Evolutionary conservation across 352 stramenopile genomes (phyloP).

Genomic region (Pythium brachiatum): DNA sequence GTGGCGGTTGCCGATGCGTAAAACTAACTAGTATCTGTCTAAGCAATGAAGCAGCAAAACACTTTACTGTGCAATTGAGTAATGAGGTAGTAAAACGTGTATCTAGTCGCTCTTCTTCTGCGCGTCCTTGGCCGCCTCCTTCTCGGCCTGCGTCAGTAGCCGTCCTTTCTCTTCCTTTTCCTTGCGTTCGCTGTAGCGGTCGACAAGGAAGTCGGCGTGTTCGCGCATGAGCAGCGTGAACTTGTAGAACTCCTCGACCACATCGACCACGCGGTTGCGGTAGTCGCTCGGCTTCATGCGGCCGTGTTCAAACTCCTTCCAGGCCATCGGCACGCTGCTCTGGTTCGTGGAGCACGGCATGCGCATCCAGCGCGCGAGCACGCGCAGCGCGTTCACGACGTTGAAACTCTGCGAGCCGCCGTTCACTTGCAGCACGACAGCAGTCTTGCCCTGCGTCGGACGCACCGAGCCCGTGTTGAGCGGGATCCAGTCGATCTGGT

Average conservation of each 20-base stretch:
- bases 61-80: no score
- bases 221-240: constrained; percentile 51
- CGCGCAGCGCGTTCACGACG: constrained; percentile 50
- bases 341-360: constrained; percentile 71
- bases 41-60: no score
- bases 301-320: constrained; percentile 61
- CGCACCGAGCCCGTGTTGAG: constrained; percentile 60
- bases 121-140: constrained; percentile 26
- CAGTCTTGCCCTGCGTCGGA: constrained; percentile 56
- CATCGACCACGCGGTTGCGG: constrained; percentile 61
- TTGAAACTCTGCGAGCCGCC: constrained; percentile 61
- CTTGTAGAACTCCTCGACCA: constrained; percentile 67
- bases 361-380: constrained; percentile 64
- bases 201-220: constrained; percentile 34
- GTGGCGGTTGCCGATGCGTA: constrained; percentile 13
- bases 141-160: constrained; percentile 34
- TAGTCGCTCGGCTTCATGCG: constrained; percentile 60
- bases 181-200: constrained; percentile 37
- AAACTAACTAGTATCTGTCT: no score
- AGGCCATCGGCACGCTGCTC: constrained; percentile 53
- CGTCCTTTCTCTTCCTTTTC: constrained; percentile 34
- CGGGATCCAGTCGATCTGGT: constrained; percentile 70
- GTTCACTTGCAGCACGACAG: constrained; percentile 50
- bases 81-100: neutral
- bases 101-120: constrained; percentile 15